Evolutionary conservation across 345 rosid species (phyloP).

Genomic region (Citrus unshiu): DNA sequence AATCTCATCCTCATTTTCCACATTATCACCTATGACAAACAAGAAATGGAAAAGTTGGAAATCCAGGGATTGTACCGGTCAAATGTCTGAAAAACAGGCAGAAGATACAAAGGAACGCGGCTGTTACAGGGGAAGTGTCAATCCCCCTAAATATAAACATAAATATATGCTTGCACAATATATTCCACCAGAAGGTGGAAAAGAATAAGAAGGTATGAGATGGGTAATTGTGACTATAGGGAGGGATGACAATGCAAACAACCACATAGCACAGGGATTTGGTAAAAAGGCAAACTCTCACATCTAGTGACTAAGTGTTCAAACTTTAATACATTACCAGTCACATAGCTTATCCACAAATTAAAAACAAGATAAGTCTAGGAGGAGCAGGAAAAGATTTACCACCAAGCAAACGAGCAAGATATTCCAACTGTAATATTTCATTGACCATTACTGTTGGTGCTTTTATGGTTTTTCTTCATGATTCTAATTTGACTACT

Average conservation of each 20-base stretch:
- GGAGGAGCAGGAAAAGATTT: neutral
- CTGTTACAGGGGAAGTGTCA: neutral
- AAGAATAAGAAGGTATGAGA: neutral
- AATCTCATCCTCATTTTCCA: constrained; percentile 37
- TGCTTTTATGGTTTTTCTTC: neutral
- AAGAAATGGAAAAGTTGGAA: constrained; percentile 2
- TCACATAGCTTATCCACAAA: neutral
- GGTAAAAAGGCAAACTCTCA: neutral
- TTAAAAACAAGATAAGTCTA: neutral
- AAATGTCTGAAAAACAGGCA: neutral
- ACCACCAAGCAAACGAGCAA: neutral
- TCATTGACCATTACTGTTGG: neutral
- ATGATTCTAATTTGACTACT: neutral
- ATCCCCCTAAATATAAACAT: neutral
- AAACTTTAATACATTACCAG: neutral
- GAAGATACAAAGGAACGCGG: neutral
- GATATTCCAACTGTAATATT: neutral
- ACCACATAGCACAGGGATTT: neutral
- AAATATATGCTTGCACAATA: neutral
- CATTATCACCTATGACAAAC: constrained; percentile 34
- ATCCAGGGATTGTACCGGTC: neutral
- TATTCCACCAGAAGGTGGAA: neutral
- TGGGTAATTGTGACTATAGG: neutral
- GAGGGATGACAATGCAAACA: neutral
- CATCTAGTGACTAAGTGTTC: neutral